phyloP scores from a whole-genome alignment of 805 yeast genomes.

The Cyberlindnera japonica region DNA sequence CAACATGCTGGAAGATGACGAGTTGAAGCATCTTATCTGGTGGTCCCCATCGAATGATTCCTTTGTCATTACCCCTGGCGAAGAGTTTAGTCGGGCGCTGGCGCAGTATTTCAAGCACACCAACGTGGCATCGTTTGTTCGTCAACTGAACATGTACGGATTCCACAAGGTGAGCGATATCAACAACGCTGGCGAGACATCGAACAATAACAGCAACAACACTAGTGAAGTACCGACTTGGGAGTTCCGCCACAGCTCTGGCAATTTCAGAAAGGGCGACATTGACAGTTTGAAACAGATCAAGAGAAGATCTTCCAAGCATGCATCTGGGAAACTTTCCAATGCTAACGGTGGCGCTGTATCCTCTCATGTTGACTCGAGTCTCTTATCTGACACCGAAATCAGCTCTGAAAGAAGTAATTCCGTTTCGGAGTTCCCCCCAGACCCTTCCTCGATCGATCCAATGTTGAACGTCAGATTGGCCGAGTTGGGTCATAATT shows the following conservation, averaged over 20 bases:
- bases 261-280: slow-evolving; percentile 78
- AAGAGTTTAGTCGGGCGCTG: slow-evolving; percentile 74
- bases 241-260: slow-evolving; percentile 88
- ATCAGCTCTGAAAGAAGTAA: slow-evolving; percentile 20
- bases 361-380: slow-evolving; percentile 10
- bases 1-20: slow-evolving; percentile 81
- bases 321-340: slow-evolving; percentile 24
- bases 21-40: slow-evolving; percentile 73
- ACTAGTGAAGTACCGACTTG: slow-evolving; percentile 39
- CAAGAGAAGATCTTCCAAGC: slow-evolving; percentile 66
- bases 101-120: slow-evolving; percentile 74
- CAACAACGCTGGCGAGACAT: slow-evolving; percentile 5
- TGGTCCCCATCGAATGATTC: slow-evolving; percentile 74
- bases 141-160: slow-evolving; percentile 54
- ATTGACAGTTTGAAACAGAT: slow-evolving; percentile 66
- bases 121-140: slow-evolving; percentile 72
- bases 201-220: no score
- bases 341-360: no score
- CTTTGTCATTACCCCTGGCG: slow-evolving; percentile 79
- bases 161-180: slow-evolving; percentile 27
- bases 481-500: slow-evolving; percentile 38
- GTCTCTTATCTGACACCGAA: slow-evolving; percentile 20
- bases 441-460: slow-evolving; percentile 12
- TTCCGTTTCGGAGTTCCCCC: slow-evolving; percentile 17
- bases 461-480: slow-evolving; percentile 26